These are phyloP conservation scores for Miscanthus lutarioriparius DNA, from an alignment of 176 grass and related monocot species.

Conservation along the genomic window DNA sequence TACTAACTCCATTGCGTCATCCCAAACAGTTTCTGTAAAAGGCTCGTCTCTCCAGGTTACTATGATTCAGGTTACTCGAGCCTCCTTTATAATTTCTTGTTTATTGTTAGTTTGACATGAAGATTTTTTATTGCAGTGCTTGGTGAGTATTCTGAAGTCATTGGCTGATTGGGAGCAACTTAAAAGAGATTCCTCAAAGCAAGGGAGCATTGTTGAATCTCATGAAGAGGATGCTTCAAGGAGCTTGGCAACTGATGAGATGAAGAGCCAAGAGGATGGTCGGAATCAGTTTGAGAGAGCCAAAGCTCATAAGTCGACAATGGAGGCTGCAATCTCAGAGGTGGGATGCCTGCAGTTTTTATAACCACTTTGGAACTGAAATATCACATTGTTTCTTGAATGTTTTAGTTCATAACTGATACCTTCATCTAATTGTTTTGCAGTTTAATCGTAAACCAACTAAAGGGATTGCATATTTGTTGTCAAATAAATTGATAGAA, in stretches of 20 bases:
- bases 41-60: conserved; percentile 97
- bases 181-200: conserved; percentile 65
- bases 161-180: conserved; percentile 96
- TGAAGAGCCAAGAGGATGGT: conserved; percentile 70
- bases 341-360: conserved; percentile 46
- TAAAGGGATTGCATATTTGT: conserved; percentile 86
- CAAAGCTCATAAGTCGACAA: conserved; percentile 98
- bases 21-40: conserved; percentile 83
- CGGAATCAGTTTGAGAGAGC: conserved; percentile 97
- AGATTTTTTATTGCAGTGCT: conserved; percentile 51
- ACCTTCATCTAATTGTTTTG: conserved; percentile 19
- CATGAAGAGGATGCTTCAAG: conserved; percentile 62
- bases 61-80: conserved; percentile 30
- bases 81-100: conserved; percentile 18
- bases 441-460: conserved; percentile 95
- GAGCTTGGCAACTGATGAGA: conserved; percentile 58
- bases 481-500: conserved; percentile 95
- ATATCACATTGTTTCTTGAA: conserved; percentile 21
- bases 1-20: conserved; percentile 57
- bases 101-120: conserved; percentile 31
- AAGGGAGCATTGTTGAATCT: conserved; percentile 52
- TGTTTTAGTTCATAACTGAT: conserved; percentile 30
- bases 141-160: conserved; percentile 97
- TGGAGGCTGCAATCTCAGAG: conserved; percentile 92
- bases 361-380: conserved; percentile 13